These are phyloP conservation scores for Trebouxia sp. DNA, from an alignment of 139 green algal genomes.

Conservation along the genomic window DNA sequence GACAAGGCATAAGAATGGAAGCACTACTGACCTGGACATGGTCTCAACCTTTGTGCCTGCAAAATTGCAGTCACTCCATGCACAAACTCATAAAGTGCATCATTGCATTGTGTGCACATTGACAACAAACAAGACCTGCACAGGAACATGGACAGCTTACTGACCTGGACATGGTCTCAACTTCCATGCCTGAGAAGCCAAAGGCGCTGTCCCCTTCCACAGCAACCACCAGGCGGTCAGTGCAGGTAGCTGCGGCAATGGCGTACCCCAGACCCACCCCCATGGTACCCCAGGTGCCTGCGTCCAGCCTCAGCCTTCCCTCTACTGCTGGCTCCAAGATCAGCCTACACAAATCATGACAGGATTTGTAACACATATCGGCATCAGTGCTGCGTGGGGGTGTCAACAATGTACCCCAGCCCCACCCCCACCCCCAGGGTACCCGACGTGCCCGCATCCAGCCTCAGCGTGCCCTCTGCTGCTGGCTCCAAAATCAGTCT, in stretches of 20 bases:
- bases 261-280: conserved; percentile 78
- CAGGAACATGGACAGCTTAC: no score
- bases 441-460: conserved; percentile 83
- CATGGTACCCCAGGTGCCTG: conserved; percentile 87
- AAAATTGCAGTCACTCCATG: conserved; percentile 47
- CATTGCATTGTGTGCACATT: not conserved
- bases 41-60: conserved; percentile 78
- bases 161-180: conserved; percentile 68
- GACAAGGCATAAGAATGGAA: not conserved
- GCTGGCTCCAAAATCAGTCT: conserved; percentile 58
- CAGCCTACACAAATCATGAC: no score
- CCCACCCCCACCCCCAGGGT: conserved; percentile 91
- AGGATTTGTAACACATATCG: no score
- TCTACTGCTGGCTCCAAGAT: conserved; percentile 52
- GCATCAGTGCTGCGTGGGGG: no score
- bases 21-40: conserved; percentile 52
- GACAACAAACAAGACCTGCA: not conserved
- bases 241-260: conserved; percentile 52
- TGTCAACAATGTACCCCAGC: no score
- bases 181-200: conserved; percentile 81
- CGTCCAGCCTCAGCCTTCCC: conserved; percentile 73
- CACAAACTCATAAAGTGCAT: not conserved
- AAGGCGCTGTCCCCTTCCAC: conserved; percentile 86
- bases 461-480: conserved; percentile 54
- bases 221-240: conserved; percentile 66